phyloP scores from a whole-genome alignment of 148 eudicot species.

The Nepenthes mirabilis region DNA sequence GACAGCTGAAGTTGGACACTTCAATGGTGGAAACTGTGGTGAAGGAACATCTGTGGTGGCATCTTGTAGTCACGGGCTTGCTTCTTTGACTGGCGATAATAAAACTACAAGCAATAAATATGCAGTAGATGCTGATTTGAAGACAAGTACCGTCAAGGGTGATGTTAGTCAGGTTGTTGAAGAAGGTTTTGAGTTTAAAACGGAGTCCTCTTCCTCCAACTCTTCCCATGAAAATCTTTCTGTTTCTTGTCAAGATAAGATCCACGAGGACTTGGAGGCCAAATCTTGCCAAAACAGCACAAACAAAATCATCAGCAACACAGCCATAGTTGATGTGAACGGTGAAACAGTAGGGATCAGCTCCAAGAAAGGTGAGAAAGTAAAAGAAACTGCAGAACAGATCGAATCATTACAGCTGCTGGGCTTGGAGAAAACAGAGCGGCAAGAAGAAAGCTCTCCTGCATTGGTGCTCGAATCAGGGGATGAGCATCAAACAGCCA shows the following conservation, averaged over 20 bases:
- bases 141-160: neutral
- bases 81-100: neutral
- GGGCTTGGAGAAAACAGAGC: neutral
- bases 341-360: neutral
- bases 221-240: constrained; percentile 8
- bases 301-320: neutral
- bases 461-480: neutral
- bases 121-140: neutral
- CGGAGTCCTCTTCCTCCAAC: constrained; percentile 12
- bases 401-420: neutral
- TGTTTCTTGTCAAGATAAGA: constrained; percentile 10
- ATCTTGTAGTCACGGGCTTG: too few relatives aligned
- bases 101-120: neutral
- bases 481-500: neutral
- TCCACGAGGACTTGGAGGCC: constrained; percentile 7
- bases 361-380: neutral
- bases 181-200: neutral
- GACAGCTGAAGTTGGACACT: too few relatives aligned
- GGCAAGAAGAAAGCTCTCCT: neutral
- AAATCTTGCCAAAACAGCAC: constrained; percentile 1
- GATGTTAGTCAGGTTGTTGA: neutral
- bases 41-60: too few relatives aligned
- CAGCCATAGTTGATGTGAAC: neutral
- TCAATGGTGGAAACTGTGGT: too few relatives aligned
- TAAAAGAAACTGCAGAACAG: neutral